Evolutionary conservation across 345 rosid genomes (phyloP).

Genomic region (Trapa incisa): DNA sequence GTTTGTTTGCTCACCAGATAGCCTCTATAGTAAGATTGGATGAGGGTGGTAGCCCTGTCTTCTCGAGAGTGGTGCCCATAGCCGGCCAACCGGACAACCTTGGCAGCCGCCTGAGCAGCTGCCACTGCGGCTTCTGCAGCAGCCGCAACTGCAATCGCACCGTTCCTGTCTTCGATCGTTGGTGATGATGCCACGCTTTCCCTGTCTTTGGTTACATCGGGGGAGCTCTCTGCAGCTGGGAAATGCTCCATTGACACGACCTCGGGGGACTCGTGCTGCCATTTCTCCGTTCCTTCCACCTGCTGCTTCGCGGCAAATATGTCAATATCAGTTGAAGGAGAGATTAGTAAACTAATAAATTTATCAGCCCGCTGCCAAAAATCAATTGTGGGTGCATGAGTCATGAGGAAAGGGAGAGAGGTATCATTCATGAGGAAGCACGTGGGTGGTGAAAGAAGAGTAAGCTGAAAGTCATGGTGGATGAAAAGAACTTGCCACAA

Average conservation of each 20-base stretch:
- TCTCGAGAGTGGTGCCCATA: conserved; percentile 65
- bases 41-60: conserved; percentile 71
- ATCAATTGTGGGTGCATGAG: too few species aligned
- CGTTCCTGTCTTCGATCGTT: conserved; percentile 45
- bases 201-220: conserved; percentile 53
- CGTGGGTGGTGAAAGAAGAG: background rate
- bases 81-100: conserved; percentile 85
- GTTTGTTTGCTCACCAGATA: conserved; percentile 42
- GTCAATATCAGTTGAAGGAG: background rate
- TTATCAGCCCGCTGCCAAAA: background rate
- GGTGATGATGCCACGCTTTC: conserved; percentile 44
- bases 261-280: conserved; percentile 62
- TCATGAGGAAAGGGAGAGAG: conserved; percentile 5
- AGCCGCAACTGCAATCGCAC: conserved; percentile 82
- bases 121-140: conserved; percentile 93
- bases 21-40: conserved; percentile 79
- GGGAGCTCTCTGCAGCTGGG: conserved; percentile 63
- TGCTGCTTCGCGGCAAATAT: background rate
- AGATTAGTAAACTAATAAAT: background rate
- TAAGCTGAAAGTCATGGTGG: background rate
- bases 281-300: conserved; percentile 39
- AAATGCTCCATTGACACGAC: conserved; percentile 80
- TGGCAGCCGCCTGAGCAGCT: conserved; percentile 94
- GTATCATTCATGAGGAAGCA: background rate
- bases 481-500: background rate